Percentiles rank a stretch among this genome's conserved stretches.
Conservation (phyloP, 176 grass and related monocot genomes). For the Triticum monococcum region DNA sequence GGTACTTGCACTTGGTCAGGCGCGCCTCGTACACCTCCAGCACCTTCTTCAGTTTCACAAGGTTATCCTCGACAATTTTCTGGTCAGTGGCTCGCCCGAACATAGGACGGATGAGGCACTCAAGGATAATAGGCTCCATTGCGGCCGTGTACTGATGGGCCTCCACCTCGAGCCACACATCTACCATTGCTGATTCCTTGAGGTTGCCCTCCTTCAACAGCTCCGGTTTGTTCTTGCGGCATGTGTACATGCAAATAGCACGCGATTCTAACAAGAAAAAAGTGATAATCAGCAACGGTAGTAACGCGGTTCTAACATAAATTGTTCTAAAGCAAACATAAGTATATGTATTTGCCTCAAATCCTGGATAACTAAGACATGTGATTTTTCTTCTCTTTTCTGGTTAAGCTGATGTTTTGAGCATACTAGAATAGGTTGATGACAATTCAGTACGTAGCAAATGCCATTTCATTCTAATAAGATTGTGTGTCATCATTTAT, state of each 20-base stretch:
- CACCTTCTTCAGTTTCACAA: conserved; percentile 58
- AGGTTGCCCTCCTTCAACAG: conserved; percentile 44
- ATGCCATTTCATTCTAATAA: neutral
- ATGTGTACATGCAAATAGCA: conserved; percentile 54
- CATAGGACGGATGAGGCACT: conserved; percentile 35
- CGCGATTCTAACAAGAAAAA: conserved; percentile 39
- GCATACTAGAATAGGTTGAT: no score
- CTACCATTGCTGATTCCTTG: conserved; percentile 48
- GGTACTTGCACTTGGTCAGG: conserved; percentile 46
- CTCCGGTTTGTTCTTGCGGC: conserved; percentile 57
- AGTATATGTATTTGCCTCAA: neutral
- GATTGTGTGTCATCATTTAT: neutral
- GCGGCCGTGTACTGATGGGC: conserved; percentile 49
- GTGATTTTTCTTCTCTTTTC: neutral
- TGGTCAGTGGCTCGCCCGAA: conserved; percentile 43
- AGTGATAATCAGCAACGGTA: neutral
- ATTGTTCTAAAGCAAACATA: neutral
- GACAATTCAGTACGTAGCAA: neutral
- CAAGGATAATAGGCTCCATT: conserved; percentile 32
- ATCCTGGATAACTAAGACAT: neutral
- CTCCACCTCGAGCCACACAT: conserved; percentile 73
- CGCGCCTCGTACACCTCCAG: conserved; percentile 56
- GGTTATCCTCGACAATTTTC: conserved; percentile 35
- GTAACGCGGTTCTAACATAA: neutral
- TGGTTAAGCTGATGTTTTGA: neutral